Base-by-base conservation (phyloP, 331 rosid species). In the Malus hybrid region DNA sequence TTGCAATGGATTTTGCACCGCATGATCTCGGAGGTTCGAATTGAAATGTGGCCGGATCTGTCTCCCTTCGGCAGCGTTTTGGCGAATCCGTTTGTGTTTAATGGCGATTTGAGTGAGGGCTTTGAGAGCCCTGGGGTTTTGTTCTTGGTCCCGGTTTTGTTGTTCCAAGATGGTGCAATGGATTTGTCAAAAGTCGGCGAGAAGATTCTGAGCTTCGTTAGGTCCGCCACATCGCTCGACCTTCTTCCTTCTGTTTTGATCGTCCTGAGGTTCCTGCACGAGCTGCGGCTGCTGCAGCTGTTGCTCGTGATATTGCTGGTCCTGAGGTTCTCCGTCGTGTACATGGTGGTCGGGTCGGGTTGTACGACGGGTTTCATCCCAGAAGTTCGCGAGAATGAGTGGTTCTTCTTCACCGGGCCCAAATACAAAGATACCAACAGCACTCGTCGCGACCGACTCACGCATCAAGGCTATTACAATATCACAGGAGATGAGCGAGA, bases 1-100 rank as follows among this genome's bases (percentile, higher is more conserved):
- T 48, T 68, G 80, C 60, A 55, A 87, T 87, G 88, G 83, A 58
- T 70, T 50, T 72, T 61, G 71, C 75, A 72, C 13, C 75, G 68
- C 36, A 15, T 72, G 87, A 80, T 88, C 87, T 84, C 50, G 86
- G 77, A 55, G 79, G 29, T 78, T 83, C 75, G 85, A 82, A 81
- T 82, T 95, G 97, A 89, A 91, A 92, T 90, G 99, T 98, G 88
- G 94, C 96, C 97, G 83, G 90, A 90, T 80, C 81, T 86, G 87
- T 89, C 86, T 30, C 97, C 98, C 26, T 85, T 95, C 72, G 96
- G 91, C 46, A 88, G 88, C 70, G 80, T 83, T 81, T 82, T 86
- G 42, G 96, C 86, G 22, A 95, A 92, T 84, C 97, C 96, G 63
- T 90, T 90, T 68, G 22, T 89, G 66, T 86, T 85, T 74, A 85